phyloP scores from a whole-genome alignment of 805 yeast species.

The Trichomonascus vanleenenianus region DNA sequence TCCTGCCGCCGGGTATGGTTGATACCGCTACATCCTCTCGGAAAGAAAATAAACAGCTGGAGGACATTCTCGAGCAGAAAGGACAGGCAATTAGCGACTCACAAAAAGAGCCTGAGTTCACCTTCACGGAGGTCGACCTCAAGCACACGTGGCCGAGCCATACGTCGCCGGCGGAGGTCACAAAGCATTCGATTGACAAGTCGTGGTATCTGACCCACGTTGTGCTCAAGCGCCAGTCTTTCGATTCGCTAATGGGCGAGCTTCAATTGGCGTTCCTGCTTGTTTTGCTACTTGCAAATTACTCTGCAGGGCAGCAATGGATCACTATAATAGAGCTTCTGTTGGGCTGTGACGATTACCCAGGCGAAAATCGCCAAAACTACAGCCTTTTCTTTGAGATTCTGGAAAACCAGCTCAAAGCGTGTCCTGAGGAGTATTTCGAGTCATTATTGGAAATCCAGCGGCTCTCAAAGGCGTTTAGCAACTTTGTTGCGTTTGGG shows the following conservation, averaged over 20 bases:
- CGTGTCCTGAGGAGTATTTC: conserved; percentile 38
- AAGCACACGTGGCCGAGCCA: conserved; percentile 33
- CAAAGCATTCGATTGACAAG: conserved; percentile 50
- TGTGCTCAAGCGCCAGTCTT: conserved; percentile 23
- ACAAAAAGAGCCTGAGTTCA: conserved; percentile 30
- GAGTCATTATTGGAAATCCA: conserved; percentile 28
- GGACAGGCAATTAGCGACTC: conserved; percentile 18
- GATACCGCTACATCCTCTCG: conserved; percentile 41
- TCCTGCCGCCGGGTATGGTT: conserved; percentile 29
- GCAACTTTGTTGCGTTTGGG: not conserved
- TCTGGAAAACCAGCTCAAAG: conserved; percentile 32
- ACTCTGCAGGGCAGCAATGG: conserved; percentile 62
- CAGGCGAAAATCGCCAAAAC: conserved; percentile 24
- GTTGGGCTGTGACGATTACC: conserved; percentile 29
- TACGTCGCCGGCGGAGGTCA: conserved; percentile 34
- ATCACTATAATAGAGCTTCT: conserved; percentile 40
- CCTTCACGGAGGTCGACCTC: conserved; percentile 37
- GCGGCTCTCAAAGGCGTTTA: conserved; percentile 1
- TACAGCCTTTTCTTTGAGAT: conserved; percentile 28
- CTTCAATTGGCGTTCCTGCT: conserved; percentile 44
- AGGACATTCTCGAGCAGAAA: conserved; percentile 31
- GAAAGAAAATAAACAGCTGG: conserved; percentile 39
- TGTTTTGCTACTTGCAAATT: conserved; percentile 49
- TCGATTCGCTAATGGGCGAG: conserved; percentile 40
- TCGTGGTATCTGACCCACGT: conserved; percentile 47